Percentiles rank a stretch among this genome's conserved stretches.
Conservation (phyloP, 371 early-diverging fungal species). For the Catenaria anguillulae region DNA sequence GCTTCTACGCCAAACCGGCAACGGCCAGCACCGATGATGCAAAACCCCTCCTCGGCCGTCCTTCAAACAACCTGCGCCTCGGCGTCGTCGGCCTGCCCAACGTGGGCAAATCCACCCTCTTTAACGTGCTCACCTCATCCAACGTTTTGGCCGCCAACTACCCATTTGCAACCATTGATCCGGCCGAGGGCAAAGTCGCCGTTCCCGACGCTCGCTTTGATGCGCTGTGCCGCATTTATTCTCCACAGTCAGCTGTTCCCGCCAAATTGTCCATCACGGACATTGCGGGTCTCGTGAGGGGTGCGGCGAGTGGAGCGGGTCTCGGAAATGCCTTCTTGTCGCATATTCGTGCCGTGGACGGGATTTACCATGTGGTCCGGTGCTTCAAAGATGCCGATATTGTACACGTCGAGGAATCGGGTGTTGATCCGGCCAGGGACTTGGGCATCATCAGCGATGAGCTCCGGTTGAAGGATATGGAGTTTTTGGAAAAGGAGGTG, state of each 20-base stretch:
- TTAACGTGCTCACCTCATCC: slow-evolving; percentile 85
- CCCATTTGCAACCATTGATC: slow-evolving; percentile 57
- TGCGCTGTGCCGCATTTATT: slow-evolving; percentile 61
- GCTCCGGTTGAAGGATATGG: slow-evolving; percentile 87
- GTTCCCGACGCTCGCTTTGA: slow-evolving; percentile 91
- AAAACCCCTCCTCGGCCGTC: slow-evolving; percentile 78
- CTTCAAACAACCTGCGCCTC: slow-evolving; percentile 91
- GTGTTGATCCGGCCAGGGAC: slow-evolving; percentile 91
- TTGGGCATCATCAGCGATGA: slow-evolving; percentile 93
- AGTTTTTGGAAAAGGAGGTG: slow-evolving; percentile 57
- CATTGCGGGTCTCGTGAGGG: slow-evolving; percentile 98
- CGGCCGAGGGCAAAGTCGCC: slow-evolving; percentile 79
- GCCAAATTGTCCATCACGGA: slow-evolving; percentile 87
- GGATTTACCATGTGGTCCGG: slow-evolving; percentile 95
- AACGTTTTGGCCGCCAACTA: slow-evolving; percentile 82
- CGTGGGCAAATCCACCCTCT: slow-evolving; percentile 92
- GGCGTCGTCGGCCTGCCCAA: slow-evolving; percentile 98
- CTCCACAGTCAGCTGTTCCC: slow-evolving; percentile 48
- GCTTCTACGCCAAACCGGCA: too few relatives aligned
- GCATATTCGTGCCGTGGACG: slow-evolving; percentile 94
- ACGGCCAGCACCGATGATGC: not conserved
- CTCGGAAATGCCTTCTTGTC: slow-evolving; percentile 90
- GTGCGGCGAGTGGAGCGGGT: slow-evolving; percentile 81
- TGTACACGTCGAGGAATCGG: slow-evolving; percentile 89
- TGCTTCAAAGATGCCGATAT: slow-evolving; percentile 78